Base-by-base conservation (phyloP, 495 filamentous ascomycete species). In the Cryomyces minteri region DNA sequence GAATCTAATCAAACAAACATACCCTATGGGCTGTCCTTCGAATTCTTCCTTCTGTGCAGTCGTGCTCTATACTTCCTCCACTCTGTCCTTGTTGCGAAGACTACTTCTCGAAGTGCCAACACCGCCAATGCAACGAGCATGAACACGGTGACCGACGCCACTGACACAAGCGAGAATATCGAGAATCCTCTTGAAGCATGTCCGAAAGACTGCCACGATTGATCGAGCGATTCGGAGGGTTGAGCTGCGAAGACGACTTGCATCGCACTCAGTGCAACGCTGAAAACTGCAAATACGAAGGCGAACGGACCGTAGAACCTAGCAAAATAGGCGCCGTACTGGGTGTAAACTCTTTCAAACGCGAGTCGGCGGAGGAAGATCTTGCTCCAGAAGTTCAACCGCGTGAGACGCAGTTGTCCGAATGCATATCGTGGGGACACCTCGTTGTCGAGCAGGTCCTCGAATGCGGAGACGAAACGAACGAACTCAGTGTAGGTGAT, bases 381-480 rank as follows among this genome's bases (percentile, higher is more conserved):
- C 32, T 28, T 30, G 30, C 5, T 10, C 36, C 50, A 61, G 39
- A 58, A 44, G 48, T 70, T 70, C 41, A 70, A 55, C n/a, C 67
- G 57, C 0, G 58, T 58, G 7, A 71, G 57, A 2, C 67, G 58
- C 4, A 71, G 47, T 49, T 69, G 65, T 34, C 68, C 68, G 39
- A 64, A 70, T 18, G 58, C 43, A 44, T 64, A 70, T 0, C 67
- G 56, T 31, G 10, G 9, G 11, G 37, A 11, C 18, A 47, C 45
- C 5, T 47, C 25, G n/a, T 29, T 28, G 30, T 47, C 45, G 25
- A 10, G 34, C 9, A 38, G 34, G 34, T 38, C 12, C 9, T 14
- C 42, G 28, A 60, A 57, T 12, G 14, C 32, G 6, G 8, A n/a
- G 9, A 59, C 49, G 34, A 62, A 65, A 4, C 43, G 40, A 31